phyloP scores from a whole-genome alignment of 2,329 filamentous ascomycete species.

The Fusarium aywerte region DNA sequence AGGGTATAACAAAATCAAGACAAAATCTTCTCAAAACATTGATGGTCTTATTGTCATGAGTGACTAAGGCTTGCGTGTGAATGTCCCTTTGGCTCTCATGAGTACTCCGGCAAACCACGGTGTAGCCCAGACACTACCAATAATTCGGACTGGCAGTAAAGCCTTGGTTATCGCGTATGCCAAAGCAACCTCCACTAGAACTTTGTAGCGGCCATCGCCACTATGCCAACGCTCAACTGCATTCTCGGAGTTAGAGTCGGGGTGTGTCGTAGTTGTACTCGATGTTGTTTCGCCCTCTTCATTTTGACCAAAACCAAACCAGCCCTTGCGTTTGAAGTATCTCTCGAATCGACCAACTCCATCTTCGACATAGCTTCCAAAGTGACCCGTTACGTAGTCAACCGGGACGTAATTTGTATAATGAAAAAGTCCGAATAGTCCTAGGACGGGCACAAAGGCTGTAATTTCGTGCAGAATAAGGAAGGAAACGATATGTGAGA shows the following conservation, averaged over 20 bases:
- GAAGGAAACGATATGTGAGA: slow-evolving; percentile 87
- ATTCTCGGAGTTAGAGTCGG: slow-evolving; percentile 41
- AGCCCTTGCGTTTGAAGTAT: slow-evolving; percentile 82
- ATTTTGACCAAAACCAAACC: slow-evolving; percentile 72
- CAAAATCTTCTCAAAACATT: slow-evolving; percentile 39
- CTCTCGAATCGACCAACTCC: slow-evolving; percentile 79
- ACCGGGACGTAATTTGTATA: slow-evolving; percentile 79
- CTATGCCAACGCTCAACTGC: slow-evolving; percentile 52
- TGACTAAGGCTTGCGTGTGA: slow-evolving; percentile 47
- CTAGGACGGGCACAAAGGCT: slow-evolving; percentile 81
- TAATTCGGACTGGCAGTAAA: slow-evolving; percentile 79
- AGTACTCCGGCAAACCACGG: slow-evolving; percentile 87
- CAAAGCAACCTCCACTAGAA: slow-evolving; percentile 79
- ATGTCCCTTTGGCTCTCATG: slow-evolving; percentile 53
- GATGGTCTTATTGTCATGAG: slow-evolving; percentile 5
- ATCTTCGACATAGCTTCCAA: slow-evolving; percentile 63
- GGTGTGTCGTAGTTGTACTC: slow-evolving; percentile 2
- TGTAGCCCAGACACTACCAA: slow-evolving; percentile 85
- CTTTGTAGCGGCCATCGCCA: slow-evolving; percentile 61
- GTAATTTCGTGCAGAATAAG: slow-evolving; percentile 92
- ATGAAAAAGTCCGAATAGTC: slow-evolving; percentile 81
- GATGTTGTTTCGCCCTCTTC: slow-evolving; percentile 20
- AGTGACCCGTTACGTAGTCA: slow-evolving; percentile 60
- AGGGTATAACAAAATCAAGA: slow-evolving; percentile 42
- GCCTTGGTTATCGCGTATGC: slow-evolving; percentile 93